phyloP scores from a whole-genome alignment of 2,329 filamentous ascomycete species.

The Aspergillus felis region DNA sequence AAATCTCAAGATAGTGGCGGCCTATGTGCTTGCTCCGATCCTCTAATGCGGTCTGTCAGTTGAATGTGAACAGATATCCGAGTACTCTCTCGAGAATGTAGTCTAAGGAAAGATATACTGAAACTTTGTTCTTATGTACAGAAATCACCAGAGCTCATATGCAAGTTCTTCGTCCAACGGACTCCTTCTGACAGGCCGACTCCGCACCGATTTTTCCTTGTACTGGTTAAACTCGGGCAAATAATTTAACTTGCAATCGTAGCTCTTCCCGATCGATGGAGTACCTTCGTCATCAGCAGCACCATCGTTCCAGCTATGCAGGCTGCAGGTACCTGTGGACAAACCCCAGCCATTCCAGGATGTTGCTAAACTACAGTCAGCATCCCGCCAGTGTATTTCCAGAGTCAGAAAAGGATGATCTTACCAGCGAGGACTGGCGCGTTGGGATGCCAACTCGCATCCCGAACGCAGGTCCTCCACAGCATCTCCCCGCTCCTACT shows the following conservation, averaged over 20 bases:
- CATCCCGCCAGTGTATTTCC: neutral
- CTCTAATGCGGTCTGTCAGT: neutral
- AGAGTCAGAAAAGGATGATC: constrained; percentile 19
- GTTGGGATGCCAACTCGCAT: constrained; percentile 86
- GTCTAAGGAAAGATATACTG: neutral
- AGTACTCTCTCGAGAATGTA: neutral
- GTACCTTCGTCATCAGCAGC: constrained; percentile 60
- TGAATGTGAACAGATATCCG: neutral
- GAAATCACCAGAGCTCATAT: constrained; percentile 7
- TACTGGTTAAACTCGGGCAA: constrained; percentile 43
- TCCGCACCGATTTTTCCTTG: constrained; percentile 9
- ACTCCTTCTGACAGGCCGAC: constrained; percentile 6
- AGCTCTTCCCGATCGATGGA: constrained; percentile 55
- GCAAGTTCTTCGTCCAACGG: constrained; percentile 2
- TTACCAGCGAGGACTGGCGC: constrained; percentile 71
- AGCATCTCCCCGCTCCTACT: constrained; percentile 48
- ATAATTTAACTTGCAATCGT: constrained; percentile 57
- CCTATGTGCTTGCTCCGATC: neutral
- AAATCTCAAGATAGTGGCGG: neutral
- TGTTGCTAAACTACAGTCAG: constrained; percentile 55
- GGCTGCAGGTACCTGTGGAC: constrained; percentile 67
- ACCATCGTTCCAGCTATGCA: constrained; percentile 74
- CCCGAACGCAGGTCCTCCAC: constrained; percentile 77
- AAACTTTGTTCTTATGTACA: neutral
- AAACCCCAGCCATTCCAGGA: constrained; percentile 77